Conservation (phyloP, 306 rosid genomes). For the Adenanthera pavonina region DNA sequence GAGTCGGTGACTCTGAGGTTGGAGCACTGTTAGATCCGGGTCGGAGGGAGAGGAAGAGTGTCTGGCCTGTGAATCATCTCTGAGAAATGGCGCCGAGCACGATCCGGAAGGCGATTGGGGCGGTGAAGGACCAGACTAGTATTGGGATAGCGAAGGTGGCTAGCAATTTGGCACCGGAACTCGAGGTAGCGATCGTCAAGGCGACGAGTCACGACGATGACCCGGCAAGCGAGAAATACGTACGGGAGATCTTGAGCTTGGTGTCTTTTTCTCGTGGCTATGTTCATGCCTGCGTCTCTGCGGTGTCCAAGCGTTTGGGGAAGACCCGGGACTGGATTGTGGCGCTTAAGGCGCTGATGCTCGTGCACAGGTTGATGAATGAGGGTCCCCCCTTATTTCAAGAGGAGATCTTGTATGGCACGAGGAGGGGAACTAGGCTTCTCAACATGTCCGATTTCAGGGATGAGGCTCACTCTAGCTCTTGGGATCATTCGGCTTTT, state of each 20-base stretch:
- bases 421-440: constrained; percentile 88
- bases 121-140: constrained; percentile 97
- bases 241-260: constrained; percentile 74
- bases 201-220: constrained; percentile 97
- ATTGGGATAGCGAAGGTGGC: constrained; percentile 96
- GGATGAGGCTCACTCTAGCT: constrained; percentile 96
- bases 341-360: constrained; percentile 79
- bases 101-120: constrained; percentile 97
- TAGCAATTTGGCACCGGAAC: constrained; percentile 92
- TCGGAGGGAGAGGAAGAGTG: background rate
- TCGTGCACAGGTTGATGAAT: constrained; percentile 78
- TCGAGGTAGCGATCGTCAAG: constrained; percentile 94
- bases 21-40: constrained; percentile 12
- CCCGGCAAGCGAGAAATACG: constrained; percentile 87
- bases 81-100: constrained; percentile 84
- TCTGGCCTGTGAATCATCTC: background rate
- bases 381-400: constrained; percentile 80
- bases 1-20: constrained; percentile 15
- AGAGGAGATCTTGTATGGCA: constrained; percentile 90
- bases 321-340: constrained; percentile 99
- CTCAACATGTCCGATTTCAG: constrained; percentile 86
- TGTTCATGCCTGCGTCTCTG: constrained; percentile 72
- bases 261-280: constrained; percentile 83
- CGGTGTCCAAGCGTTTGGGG: constrained; percentile 83
- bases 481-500: constrained; percentile 96